phyloP scores from a whole-genome alignment of 2,329 filamentous ascomycete genomes.

The Chalaropsis ovoidea region DNA sequence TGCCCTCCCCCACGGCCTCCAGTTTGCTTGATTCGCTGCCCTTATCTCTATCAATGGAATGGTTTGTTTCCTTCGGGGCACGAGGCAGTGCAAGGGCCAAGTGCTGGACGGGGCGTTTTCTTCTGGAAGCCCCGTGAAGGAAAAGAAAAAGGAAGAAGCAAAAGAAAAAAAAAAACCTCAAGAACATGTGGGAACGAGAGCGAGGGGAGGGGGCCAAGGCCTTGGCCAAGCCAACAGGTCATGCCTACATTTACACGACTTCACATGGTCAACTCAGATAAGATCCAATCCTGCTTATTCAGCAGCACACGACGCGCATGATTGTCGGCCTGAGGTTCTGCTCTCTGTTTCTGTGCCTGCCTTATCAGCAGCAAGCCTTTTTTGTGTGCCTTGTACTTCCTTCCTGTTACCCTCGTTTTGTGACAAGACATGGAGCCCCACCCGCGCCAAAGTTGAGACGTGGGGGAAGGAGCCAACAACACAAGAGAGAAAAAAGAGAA shows the following conservation, averaged over 20 bases:
- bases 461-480: slow-evolving; percentile 12
- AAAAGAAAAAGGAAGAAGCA: neutral
- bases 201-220: neutral
- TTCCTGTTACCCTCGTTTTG: neutral
- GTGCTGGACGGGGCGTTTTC: neutral
- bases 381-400: neutral
- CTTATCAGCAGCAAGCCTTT: neutral
- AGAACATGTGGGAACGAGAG: neutral
- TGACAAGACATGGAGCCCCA: neutral
- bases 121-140: slow-evolving; percentile 9
- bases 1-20: neutral
- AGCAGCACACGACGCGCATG: neutral
- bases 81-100: neutral
- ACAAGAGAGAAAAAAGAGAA: neutral
- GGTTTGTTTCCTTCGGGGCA: neutral
- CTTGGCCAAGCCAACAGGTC: too few species aligned
- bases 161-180: neutral
- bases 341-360: neutral
- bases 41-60: slow-evolving; percentile 1
- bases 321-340: neutral
- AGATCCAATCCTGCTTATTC: neutral
- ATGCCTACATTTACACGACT: neutral
- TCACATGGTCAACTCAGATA: neutral
- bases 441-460: neutral
- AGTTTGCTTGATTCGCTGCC: neutral